Evolutionary conservation across 2,329 filamentous ascomycete genomes (phyloP), one percentile per base, ranked within the genome.

Genomic region (Colletotrichum salicis): DNA sequence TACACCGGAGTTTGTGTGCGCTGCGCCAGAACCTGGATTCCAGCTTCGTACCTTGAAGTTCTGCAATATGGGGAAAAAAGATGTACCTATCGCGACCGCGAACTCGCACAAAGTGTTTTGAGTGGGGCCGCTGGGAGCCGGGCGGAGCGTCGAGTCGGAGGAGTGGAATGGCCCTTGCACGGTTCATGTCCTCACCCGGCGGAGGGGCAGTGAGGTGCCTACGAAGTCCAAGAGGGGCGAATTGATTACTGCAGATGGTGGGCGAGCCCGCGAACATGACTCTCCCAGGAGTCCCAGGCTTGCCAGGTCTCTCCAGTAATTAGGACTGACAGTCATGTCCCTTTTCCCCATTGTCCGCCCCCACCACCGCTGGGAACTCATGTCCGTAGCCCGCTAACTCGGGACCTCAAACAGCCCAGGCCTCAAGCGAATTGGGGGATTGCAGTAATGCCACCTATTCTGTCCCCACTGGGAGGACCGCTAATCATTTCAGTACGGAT

Each of bases 401-500:
- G 64, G 52, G 54, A 68, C 64, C 54, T 54, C 58, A 63, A 56
- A 68, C 64, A 65, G 45, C 54, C 31, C 51, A 70, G 48, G 45
- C 55, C 35, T 61, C 63, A 61, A 66, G 55, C 63, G 29, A 67
- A 58, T 71, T 61, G 63, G 57, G 67, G 64, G 35, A 51, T 52
- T 51, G 37, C 33, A 57, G 56, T 37, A 71, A 37, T 56, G 67
- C 63, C 63, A 67, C 51, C 33, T 52, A 35, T 61, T 55, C 57
- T 24, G 37, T 41, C 56, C 5, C 67, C 48, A 45, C 67, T 59
- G n/a, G 5, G 59, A 65, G 68, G 22, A 31, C 63, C 56, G 51
- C 63, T 70, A 70, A 68, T 68, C 37, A 69, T 59, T 71, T 71
- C 58, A 57, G 54, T 51, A 65, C 24, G 58, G 58, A 63, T 54